These are phyloP conservation scores for Rhizopogon roseolus DNA, from an alignment of 768 basidiomycete genomes.

Conservation along the genomic window DNA sequence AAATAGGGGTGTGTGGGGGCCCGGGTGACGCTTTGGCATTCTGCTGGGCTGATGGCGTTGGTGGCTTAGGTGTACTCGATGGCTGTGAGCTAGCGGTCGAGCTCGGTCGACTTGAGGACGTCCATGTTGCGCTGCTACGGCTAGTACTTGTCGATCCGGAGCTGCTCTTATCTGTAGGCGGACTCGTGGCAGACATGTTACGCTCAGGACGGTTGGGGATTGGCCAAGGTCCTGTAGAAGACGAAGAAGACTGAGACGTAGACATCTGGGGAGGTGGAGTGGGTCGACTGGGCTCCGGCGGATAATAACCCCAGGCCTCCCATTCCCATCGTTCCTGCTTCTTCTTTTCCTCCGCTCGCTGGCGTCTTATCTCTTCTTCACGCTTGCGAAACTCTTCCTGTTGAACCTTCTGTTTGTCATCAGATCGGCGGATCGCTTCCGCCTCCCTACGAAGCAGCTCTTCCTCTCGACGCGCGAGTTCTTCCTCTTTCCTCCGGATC, in stretches of 20 bases:
- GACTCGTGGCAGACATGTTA: slow-evolving; percentile 26
- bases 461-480: slow-evolving; percentile 26
- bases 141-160: slow-evolving; percentile 21
- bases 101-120: slow-evolving; percentile 24
- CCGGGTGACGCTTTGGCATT: slow-evolving; percentile 18
- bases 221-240: slow-evolving; percentile 25
- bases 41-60: slow-evolving; percentile 16
- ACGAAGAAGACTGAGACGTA: slow-evolving; percentile 16
- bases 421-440: slow-evolving; percentile 25
- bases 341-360: slow-evolving; percentile 26
- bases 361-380: slow-evolving; percentile 26
- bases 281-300: slow-evolving; percentile 17
- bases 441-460: slow-evolving; percentile 25
- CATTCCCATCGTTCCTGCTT: slow-evolving; percentile 16
- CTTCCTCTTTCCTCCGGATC: slow-evolving; percentile 21
- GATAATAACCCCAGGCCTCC: slow-evolving; percentile 21
- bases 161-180: slow-evolving; percentile 27
- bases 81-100: slow-evolving; percentile 21
- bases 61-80: slow-evolving; percentile 21
- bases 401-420: slow-evolving; percentile 18
- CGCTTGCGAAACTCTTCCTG: slow-evolving; percentile 26
- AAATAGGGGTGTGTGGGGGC: slow-evolving; percentile 16
- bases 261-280: slow-evolving; percentile 13
- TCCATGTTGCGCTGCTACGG: slow-evolving; percentile 24
- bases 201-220: slow-evolving; percentile 26